These are phyloP conservation scores for Karstenula rhodostoma DNA, from an alignment of 2,329 filamentous ascomycete species.

Conservation along the genomic window DNA sequence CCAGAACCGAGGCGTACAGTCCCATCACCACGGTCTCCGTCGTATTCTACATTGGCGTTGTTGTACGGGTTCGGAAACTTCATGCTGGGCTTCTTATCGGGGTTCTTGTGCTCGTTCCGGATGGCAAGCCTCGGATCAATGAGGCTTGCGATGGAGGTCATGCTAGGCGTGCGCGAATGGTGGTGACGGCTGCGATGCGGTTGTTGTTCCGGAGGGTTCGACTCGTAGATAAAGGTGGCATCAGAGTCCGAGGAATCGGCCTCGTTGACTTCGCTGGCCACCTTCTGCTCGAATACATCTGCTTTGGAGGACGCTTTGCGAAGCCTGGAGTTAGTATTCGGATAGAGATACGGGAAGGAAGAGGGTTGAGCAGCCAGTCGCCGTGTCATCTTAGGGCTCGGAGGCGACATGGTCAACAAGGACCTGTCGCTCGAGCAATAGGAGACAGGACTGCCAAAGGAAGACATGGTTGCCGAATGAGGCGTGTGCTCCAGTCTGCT, in stretches of 20 bases:
- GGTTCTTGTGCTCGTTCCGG: constrained; percentile 68
- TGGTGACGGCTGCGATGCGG: constrained; percentile 79
- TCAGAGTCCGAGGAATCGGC: constrained; percentile 97
- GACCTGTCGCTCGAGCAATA: constrained; percentile 42
- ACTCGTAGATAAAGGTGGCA: constrained; percentile 99
- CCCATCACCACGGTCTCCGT: constrained; percentile 50
- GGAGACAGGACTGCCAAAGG: constrained; percentile 41
- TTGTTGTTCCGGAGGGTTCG: constrained; percentile 76
- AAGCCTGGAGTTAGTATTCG: constrained; percentile 45
- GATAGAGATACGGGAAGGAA: constrained; percentile 45
- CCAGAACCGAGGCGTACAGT: constrained; percentile 52
- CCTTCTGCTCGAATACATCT: constrained; percentile 97
- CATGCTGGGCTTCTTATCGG: constrained; percentile 88
- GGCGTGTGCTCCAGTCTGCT: constrained; percentile 34
- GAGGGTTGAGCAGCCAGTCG: constrained; percentile 32
- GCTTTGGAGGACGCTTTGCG: constrained; percentile 86
- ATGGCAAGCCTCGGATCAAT: constrained; percentile 64
- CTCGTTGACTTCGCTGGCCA: constrained; percentile 94
- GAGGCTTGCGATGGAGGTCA: constrained; percentile 79
- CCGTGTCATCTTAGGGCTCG: constrained; percentile 37
- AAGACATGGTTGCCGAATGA: constrained; percentile 38
- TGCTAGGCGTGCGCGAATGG: constrained; percentile 86
- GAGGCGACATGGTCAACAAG: constrained; percentile 33
- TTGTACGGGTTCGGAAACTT: constrained; percentile 85
- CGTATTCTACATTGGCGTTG: constrained; percentile 63